Evolutionary conservation across 305 asterid species (phyloP).

Genomic region (Rubia tinctorum): DNA sequence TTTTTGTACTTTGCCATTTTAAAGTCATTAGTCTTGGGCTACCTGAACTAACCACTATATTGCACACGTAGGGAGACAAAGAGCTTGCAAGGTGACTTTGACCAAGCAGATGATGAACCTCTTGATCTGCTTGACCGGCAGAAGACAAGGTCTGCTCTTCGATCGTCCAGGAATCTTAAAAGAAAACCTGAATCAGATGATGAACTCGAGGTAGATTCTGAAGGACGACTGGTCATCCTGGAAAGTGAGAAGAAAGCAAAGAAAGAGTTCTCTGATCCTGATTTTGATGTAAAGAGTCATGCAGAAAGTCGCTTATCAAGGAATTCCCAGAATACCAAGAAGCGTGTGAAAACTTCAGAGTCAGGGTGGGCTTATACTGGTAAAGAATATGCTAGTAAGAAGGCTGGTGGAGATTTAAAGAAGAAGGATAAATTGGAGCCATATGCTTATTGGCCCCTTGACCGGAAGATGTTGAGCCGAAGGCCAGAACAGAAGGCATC

Average conservation of each 20-base stretch:
- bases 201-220: conserved; percentile 69
- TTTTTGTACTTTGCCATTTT: neutral
- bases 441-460: conserved; percentile 98
- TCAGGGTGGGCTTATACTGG: conserved; percentile 89
- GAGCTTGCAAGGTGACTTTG: conserved; percentile 84
- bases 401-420: conserved; percentile 84
- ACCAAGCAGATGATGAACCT: conserved; percentile 81
- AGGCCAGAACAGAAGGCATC: conserved; percentile 89
- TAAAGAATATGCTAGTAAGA: conserved; percentile 80
- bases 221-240: conserved; percentile 70
- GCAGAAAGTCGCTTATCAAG: conserved; percentile 47
- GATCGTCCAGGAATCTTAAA: conserved; percentile 48
- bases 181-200: conserved; percentile 68
- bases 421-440: conserved; percentile 94
- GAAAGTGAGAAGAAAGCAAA: conserved; percentile 48
- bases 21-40: neutral
- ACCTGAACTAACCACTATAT: conserved; percentile 10
- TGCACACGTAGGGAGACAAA: conserved; percentile 50
- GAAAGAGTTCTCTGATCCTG: conserved; percentile 32
- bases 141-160: conserved; percentile 77
- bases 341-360: conserved; percentile 65
- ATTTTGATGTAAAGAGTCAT: conserved; percentile 47
- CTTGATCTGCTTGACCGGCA: conserved; percentile 82
- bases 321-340: conserved; percentile 46
- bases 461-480: conserved; percentile 89